Evolutionary conservation across 1,284 basidiomycete genomes (phyloP), one percentile per base, ranked within the genome.

Genomic region (Cerrena zonata): DNA sequence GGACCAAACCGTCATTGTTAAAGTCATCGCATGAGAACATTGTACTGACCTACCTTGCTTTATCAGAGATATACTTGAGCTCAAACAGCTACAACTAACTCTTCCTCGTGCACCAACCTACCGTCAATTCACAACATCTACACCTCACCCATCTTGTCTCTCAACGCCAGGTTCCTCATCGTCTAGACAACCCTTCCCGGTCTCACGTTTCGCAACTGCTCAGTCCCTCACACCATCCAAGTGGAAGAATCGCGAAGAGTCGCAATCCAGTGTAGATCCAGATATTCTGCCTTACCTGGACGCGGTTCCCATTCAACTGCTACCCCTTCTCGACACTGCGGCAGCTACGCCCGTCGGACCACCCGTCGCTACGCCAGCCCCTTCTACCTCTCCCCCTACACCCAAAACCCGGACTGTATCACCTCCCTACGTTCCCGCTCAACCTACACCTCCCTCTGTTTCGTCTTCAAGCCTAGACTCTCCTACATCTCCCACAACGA

Each of bases 31-130:
- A n/a, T n/a, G n/a, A n/a, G n/a, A n/a, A n/a, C n/a, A n/a, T n/a
- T n/a, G n/a, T n/a, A n/a, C n/a, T n/a, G n/a, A n/a, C 11, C 23
- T 47, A 3, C 22, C 24, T 21, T 19, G n/a, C 25, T 47, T 18
- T 38, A 22, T n/a, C 63, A 70, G 69, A 48, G 69, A 70, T 54
- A 59, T 69, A 47, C 66, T 70, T 45, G 69, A 70, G 56, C 64
- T 70, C 24, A 70, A 69, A 51, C 61, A 67, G 53, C 65, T 70
- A 24, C 64, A 65, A 44, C 58, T 66, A n/a, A 62, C 62, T 24
- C 62, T 69, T 37, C 69, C 69, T 12, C 64, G 61, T 39, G 58
- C 65, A 15, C 56, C 59, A 18, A 53, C 55, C 38, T 55, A 53
- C 25, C 61, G 62, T 43, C 58, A 59, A 42, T 65, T 59, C 54